phyloP scores from a whole-genome alignment of 2,329 filamentous ascomycete species.

The Pleurostoma richardsiae region DNA sequence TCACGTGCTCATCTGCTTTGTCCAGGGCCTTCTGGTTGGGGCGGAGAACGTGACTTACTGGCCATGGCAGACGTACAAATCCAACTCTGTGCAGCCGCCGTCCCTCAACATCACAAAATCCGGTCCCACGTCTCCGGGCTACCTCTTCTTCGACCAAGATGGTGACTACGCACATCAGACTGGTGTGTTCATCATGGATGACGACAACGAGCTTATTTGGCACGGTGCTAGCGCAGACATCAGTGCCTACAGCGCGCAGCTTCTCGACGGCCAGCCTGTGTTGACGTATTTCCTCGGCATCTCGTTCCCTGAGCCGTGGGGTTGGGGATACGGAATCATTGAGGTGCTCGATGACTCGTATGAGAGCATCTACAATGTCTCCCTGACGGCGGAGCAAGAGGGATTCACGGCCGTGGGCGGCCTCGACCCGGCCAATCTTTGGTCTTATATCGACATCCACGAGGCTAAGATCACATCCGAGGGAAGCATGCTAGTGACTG shows the following conservation, averaged over 20 bases:
- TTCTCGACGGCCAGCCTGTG: constrained; percentile 12
- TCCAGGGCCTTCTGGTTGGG: too few species aligned
- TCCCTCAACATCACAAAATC: constrained; percentile 12
- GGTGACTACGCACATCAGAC: neutral
- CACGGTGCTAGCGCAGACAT: constrained; percentile 10
- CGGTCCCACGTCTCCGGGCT: constrained; percentile 11
- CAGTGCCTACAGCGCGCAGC: constrained; percentile 11
- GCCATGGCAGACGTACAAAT: constrained; percentile 16
- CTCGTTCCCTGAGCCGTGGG: constrained; percentile 12
- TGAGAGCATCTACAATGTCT: constrained; percentile 4
- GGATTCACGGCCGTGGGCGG: neutral
- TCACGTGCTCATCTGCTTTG: too few species aligned
- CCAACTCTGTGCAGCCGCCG: constrained; percentile 10
- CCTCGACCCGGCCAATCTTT: neutral
- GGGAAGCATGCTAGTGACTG: constrained; percentile 20
- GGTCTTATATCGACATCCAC: constrained; percentile 21
- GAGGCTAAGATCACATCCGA: constrained; percentile 21
- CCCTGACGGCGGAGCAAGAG: neutral
- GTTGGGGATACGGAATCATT: constrained; percentile 15
- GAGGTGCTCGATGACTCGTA: constrained; percentile 14
- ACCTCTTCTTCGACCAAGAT: constrained; percentile 6
- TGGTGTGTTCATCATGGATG: constrained; percentile 3
- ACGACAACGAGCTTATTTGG: constrained; percentile 10
- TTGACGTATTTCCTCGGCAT: constrained; percentile 14
- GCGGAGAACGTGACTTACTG: neutral